Base-by-base conservation (phyloP, 2,329 filamentous ascomycete genomes). In the Penicillium concentricum region DNA sequence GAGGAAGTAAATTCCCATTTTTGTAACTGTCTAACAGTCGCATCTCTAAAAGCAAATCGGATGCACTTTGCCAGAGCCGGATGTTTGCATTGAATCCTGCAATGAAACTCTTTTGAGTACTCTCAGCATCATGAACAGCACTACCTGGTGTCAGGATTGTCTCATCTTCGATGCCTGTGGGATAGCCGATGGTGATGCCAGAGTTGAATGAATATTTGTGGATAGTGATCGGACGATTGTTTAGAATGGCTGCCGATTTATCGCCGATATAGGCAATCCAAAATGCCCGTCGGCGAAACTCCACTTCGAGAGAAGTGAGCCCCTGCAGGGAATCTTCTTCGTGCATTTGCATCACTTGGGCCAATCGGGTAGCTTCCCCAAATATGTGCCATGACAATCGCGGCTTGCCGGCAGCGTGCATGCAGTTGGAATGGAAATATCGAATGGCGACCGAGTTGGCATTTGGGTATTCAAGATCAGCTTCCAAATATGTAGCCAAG, bases 331-430 rank as follows among this genome's bases (percentile, higher is more conserved):
- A 74, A 0, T 68, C 64, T 57, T 79, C 77, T 4, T 78, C 72
- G 42, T 79, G 71, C 28, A 79, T 60, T 15, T 75, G 69, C 76
- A 79, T 79, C 1, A 73, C 72, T 57, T 79, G 76, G 0, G 72
- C 74, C 5, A 80, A 69, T 2, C 76, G 67, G 4, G 73, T 73
- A 1, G 77, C 77, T 56, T 79, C 76, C 1, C 77, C 77, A 59
- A 79, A 77, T 1, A 79, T 76, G 46, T 78, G 75, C 76, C 77
- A 79, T 5, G 77, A 79, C 20, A 76, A 72, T 26, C 74, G 72
- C 4, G 76, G 75, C 39, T 76, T 78, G 0, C 77, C 78, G 0
- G 74, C 67, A 1, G 76, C 76, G 45, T 79, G 78, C 2, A 79
- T 61, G 41, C 76, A 78, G 52, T 78, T 79, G 15, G 78, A 79